A percentile compares a stretch with the other conserved stretches of the same genome.
phyloP scores from a whole-genome alignment of 352 stramenopile genomes.

The Phytopythium sindhum region DNA sequence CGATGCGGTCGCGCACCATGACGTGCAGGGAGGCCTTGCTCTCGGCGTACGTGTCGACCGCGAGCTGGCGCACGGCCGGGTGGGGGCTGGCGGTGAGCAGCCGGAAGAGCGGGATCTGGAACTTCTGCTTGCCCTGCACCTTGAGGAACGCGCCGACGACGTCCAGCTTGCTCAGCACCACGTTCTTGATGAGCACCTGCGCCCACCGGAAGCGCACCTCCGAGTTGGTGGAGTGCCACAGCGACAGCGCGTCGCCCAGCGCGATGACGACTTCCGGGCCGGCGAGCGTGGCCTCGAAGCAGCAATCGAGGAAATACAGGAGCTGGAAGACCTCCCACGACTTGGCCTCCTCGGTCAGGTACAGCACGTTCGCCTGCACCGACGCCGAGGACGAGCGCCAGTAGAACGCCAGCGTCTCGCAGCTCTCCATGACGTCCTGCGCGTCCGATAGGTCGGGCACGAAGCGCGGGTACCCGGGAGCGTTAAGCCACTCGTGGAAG shows the following conservation, averaged over 20 bases:
- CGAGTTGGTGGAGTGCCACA: constrained; percentile 58
- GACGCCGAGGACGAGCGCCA: constrained; percentile 47
- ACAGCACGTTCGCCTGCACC: constrained; percentile 60
- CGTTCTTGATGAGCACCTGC: constrained; percentile 63
- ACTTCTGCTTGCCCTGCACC: constrained; percentile 80
- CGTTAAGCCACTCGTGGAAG: constrained; percentile 68
- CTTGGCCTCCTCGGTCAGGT: constrained; percentile 57
- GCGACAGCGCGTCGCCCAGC: constrained; percentile 45
- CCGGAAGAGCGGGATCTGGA: constrained; percentile 72
- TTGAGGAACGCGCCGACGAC: constrained; percentile 55
- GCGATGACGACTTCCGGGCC: constrained; percentile 37
- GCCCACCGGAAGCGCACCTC: constrained; percentile 72
- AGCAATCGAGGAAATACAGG: constrained; percentile 73
- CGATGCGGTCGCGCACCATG: constrained; percentile 73
- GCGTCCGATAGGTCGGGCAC: constrained; percentile 61
- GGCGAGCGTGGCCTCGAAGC: constrained; percentile 40
- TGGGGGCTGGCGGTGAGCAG: constrained; percentile 44
- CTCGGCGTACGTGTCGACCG: constrained; percentile 33
- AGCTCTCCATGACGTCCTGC: constrained; percentile 65
- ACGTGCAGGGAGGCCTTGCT: constrained; percentile 59
- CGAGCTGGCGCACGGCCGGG: constrained; percentile 37
- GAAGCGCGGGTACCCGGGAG: constrained; percentile 54
- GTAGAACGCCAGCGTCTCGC: constrained; percentile 60
- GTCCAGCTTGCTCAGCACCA: constrained; percentile 34
- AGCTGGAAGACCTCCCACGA: constrained; percentile 53